Base-by-base conservation (phyloP, 2,329 filamentous ascomycete species). In the Aspergillus melleus region DNA sequence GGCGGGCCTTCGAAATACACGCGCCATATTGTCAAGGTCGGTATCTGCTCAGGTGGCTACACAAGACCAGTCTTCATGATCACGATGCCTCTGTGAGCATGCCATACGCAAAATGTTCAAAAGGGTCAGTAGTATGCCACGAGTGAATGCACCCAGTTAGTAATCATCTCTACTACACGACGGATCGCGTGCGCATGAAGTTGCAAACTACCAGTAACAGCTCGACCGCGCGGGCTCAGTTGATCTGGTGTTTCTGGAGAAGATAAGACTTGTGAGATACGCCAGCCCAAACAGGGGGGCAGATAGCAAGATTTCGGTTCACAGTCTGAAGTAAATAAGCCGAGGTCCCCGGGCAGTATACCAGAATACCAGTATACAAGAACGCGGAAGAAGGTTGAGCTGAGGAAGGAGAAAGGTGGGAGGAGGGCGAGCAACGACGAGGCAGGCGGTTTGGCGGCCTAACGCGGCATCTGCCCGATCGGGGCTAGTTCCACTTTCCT, bases 1-100 rank as follows among this genome's bases (percentile, higher is more conserved):
- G 54, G 65, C 68, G 47, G 71, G 66, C 62, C 74, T 73, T 57
- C 70, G 68, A 61, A 70, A 63, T 49, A 77, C 71, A 63, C 76
- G 70, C 50, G 72, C 73, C 76, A 79, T 79, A 59, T 61, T 66
- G 64, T 54, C 57, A 58, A 58, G 46, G 64, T 65, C 53, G 59
- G 58, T n/a, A 49, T 65, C 57, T 64, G 62, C 55, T 64, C 56
- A 64, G 57, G 60, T 66, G 52, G 64, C 59, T 60, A 64, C 55
- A 64, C 53, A 60, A 49, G 54, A 46, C 46, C 62, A 54, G 54
- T 12, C 52, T 63, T 67, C 62, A 64, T 61, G 52, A 51, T 70
- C 54, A 64, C 62, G 52, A 61, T 64, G 66, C 66, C 36, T 46
- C 61, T 63, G 55, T 53, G 49, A 60, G 30, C 30, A 62, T 20